Evolutionary conservation across 2,329 filamentous ascomycete genomes (phyloP).

Genomic region (Calonectria pseudoturangicola): DNA sequence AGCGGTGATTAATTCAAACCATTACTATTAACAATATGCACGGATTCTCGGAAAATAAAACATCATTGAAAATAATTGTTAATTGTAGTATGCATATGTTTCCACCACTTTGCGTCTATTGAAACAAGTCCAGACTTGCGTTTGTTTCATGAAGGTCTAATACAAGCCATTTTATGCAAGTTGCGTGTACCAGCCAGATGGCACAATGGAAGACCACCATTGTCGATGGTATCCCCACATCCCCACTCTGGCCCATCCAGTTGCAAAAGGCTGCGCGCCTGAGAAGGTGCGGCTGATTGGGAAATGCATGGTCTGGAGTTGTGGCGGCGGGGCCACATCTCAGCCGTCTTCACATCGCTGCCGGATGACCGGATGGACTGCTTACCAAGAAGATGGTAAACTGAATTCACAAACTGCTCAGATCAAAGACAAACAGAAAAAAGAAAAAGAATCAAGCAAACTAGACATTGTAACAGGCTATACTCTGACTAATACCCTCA

Average conservation of each 20-base stretch:
- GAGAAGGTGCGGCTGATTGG: background rate
- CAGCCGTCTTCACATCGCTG: conserved; percentile 2
- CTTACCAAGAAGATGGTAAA: background rate
- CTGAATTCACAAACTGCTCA: background rate
- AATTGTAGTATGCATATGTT: no score
- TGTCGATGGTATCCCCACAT: background rate
- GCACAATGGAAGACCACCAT: background rate
- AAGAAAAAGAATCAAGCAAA: background rate
- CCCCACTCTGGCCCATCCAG: background rate
- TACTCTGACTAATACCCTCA: background rate
- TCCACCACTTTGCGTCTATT: no score
- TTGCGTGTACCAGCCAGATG: no score
- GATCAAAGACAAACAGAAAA: background rate
- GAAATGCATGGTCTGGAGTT: background rate
- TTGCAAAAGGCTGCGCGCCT: background rate
- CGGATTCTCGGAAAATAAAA: no score
- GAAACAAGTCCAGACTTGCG: no score
- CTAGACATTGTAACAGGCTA: no score
- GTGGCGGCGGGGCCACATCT: conserved; percentile 15
- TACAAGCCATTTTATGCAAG: no score
- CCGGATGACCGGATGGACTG: background rate
- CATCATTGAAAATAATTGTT: no score
- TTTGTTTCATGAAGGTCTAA: no score
- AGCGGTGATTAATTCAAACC: no score
- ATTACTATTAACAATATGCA: no score